Base-by-base conservation (phyloP, 176 grass and related monocot species). In the bread wheat (Triticum aestivum) region DNA sequence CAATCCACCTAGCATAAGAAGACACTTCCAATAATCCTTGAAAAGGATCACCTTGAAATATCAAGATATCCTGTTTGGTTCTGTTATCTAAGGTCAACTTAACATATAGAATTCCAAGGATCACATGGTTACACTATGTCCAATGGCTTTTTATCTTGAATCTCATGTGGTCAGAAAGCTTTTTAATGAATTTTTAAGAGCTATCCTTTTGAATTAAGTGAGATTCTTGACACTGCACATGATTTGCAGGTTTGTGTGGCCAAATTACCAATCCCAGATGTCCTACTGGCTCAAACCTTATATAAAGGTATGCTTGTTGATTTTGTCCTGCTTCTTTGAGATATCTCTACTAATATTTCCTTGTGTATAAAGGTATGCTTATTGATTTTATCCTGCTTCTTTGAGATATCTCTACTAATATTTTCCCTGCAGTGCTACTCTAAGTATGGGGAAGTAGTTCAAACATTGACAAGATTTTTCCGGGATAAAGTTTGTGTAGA, bases 371-470 rank as follows among this genome's bases (percentile, higher is more conserved):
- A 58, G 54, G 54, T 58, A 8, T 58, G 17, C 54, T 58, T 58
- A 21, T 58, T 90, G 54, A 67, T 78, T 87, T 77, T 37, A 77
- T 52, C 61, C 67, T 82, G 44, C 71, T 33, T 76, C 45, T 81
- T 65, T 84, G 30, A 77, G 68, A 20, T 58, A 68, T 73, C 44
- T 81, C 69, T 66, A 80, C 33, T 82, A 41, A 75, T 87, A 52
- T 75, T 80, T 75, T 86, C 72, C 82, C 65, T 92, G 84, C 88
- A 98, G 93, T 89, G 86, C 82, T 94, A 98, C 77, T 72, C 90
- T 49, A 98, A 94, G 23, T 98, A 96, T 90, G 96, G 96, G 80
- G 90, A 98, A 84, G 88, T 96, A 79, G 82, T 94, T 52, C 93
- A 91, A 83, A 92, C 90, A 29, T 73, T 96, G 83, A 96, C 97